phyloP scores from a whole-genome alignment of 192 early-diverging fungal species.

The Borealophlyctis nickersoniae region DNA sequence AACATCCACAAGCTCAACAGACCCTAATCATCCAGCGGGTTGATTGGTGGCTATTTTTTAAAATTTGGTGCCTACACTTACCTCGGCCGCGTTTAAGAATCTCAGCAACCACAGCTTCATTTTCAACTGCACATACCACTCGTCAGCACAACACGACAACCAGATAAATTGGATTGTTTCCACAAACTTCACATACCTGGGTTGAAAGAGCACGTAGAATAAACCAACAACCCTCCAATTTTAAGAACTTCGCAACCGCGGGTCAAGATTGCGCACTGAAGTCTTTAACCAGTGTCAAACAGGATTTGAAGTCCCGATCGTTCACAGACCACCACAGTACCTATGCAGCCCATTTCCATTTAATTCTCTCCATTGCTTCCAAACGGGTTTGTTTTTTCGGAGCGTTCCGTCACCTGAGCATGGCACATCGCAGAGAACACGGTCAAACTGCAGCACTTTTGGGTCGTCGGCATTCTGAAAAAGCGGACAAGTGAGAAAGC shows the following conservation, averaged over 20 bases:
- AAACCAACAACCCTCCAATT: slow-evolving; percentile 89
- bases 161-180: neutral
- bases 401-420: slow-evolving; percentile 97
- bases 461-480: no score
- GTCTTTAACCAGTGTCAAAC: slow-evolving; percentile 13
- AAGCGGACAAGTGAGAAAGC: no score
- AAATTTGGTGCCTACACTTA: no score
- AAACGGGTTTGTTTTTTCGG: slow-evolving; percentile 91
- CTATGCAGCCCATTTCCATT: slow-evolving; percentile 78
- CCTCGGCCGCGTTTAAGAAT: slow-evolving; percentile 62
- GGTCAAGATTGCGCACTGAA: slow-evolving; percentile 84
- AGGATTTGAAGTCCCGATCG: neutral
- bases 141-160: neutral
- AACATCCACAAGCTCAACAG: slow-evolving; percentile 85
- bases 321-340: slow-evolving; percentile 8
- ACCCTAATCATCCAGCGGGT: no score
- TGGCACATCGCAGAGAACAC: slow-evolving; percentile 95
- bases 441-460: slow-evolving; percentile 81
- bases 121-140: slow-evolving; percentile 69
- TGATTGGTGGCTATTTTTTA: no score
- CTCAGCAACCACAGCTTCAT: slow-evolving; percentile 92
- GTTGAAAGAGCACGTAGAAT: slow-evolving; percentile 98
- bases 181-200: no score
- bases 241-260: slow-evolving; percentile 86
- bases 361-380: slow-evolving; percentile 79